Evolutionary conservation across 2,329 filamentous ascomycete genomes (phyloP).

Genomic region (Sporothrix variecibatus): DNA sequence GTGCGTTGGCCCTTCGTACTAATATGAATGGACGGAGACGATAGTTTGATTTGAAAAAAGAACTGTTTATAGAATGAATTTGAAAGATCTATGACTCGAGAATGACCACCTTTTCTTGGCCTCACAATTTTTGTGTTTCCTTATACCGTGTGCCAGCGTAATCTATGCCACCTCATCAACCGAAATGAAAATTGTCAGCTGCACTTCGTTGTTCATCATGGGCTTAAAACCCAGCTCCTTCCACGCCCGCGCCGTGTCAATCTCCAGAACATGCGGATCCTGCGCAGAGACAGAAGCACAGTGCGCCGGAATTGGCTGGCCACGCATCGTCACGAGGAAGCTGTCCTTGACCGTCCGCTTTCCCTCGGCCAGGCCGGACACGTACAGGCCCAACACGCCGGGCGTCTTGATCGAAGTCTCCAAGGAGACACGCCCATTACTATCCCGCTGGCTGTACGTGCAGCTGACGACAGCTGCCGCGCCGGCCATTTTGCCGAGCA

Average conservation of each 20-base stretch:
- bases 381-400: constrained; percentile 73
- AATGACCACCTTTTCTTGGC: not conserved
- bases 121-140: not conserved
- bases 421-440: constrained; percentile 64
- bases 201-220: constrained; percentile 79
- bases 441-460: constrained; percentile 48
- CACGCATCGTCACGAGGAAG: constrained; percentile 75
- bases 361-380: constrained; percentile 62
- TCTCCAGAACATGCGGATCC: constrained; percentile 65
- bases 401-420: constrained; percentile 76
- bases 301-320: constrained; percentile 65
- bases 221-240: constrained; percentile 67
- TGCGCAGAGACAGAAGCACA: constrained; percentile 61
- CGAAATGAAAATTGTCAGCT: constrained; percentile 62
- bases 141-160: too few relatives aligned
- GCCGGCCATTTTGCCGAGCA: constrained; percentile 88
- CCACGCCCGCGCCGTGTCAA: constrained; percentile 80
- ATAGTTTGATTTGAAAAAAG: not conserved
- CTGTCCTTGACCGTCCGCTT: constrained; percentile 61
- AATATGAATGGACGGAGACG: too few relatives aligned
- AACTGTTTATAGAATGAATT: not conserved
- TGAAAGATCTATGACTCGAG: not conserved
- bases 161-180: constrained; percentile 33
- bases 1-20: not conserved
- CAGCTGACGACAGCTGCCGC: constrained; percentile 71